Evolutionary conservation across 2,329 filamentous ascomycete species (phyloP).

Genomic region (Pyrenochaeta sp.): DNA sequence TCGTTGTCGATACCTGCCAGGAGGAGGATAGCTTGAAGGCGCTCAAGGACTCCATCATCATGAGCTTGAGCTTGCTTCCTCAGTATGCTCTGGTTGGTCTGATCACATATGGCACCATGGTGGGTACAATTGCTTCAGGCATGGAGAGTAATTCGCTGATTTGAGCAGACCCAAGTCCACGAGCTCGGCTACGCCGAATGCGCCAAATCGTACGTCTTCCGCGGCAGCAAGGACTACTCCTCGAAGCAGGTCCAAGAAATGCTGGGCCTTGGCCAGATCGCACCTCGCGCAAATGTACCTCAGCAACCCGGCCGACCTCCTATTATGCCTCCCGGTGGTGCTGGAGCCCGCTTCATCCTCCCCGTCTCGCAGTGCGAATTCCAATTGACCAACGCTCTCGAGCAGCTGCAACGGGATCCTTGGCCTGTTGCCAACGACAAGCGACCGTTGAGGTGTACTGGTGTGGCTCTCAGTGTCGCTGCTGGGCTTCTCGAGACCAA

Average conservation of each 20-base stretch:
- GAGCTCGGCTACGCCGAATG: constrained; percentile 98
- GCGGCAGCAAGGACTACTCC: constrained; percentile 96
- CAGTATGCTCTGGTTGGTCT: constrained; percentile 83
- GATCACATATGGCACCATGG: constrained; percentile 93
- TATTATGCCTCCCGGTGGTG: constrained; percentile 70
- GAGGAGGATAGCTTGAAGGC: constrained; percentile 85
- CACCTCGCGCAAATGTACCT: constrained; percentile 72
- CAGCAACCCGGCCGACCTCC: constrained; percentile 77
- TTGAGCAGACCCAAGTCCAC: constrained; percentile 82
- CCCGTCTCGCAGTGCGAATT: constrained; percentile 97
- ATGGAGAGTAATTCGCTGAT: constrained; percentile 19
- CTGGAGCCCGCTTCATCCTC: constrained; percentile 87
- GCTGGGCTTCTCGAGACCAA: constrained; percentile 91
- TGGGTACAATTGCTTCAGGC: constrained; percentile 46
- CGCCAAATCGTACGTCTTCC: constrained; percentile 97
- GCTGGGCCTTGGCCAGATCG: constrained; percentile 81
- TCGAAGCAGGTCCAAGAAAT: constrained; percentile 99
- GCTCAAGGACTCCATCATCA: constrained; percentile 84
- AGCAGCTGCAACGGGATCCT: constrained; percentile 94
- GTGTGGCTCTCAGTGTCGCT: constrained; percentile 94
- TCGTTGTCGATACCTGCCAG: constrained; percentile 87
- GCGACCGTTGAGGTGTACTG: constrained; percentile 88
- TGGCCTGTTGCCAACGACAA: constrained; percentile 97
- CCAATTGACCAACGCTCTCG: constrained; percentile 93
- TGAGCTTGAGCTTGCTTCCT: constrained; percentile 82